Evolutionary conservation across 148 eudicot species (phyloP).

Genomic region (Amaranthus palmeri): DNA sequence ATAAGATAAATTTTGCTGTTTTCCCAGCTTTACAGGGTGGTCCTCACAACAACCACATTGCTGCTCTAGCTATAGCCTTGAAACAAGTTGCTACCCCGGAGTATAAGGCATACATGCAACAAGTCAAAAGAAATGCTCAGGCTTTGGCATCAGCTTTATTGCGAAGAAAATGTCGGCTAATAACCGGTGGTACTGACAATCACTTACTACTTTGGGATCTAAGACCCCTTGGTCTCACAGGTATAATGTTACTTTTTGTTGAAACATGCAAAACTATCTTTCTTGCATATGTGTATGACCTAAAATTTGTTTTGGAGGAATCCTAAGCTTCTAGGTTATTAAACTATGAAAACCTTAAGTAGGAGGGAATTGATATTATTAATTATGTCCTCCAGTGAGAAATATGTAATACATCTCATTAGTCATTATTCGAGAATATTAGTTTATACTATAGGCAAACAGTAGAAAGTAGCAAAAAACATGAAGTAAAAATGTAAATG

Average conservation of each 20-base stretch:
- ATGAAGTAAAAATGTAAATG: too few species aligned
- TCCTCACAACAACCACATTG: conserved; percentile 95
- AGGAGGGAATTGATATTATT: too few species aligned
- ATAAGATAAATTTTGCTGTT: conserved; percentile 90
- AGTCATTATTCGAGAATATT: too few species aligned
- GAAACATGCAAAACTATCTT: not conserved
- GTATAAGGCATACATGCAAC: conserved; percentile 84
- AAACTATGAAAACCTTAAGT: not conserved
- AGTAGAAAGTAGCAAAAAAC: too few species aligned
- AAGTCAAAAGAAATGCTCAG: conserved; percentile 88
- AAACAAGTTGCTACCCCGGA: conserved; percentile 84
- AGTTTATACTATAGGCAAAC: too few species aligned
- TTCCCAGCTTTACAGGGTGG: conserved; percentile 97
- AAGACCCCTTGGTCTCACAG: conserved; percentile 77
- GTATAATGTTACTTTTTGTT: conserved; percentile 19
- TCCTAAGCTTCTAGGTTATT: not conserved
- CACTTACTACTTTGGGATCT: conserved; percentile 96
- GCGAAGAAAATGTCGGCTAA: conserved; percentile 64
- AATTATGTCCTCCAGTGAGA: too few species aligned
- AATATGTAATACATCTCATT: too few species aligned
- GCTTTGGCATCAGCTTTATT: conserved; percentile 63
- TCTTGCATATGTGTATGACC: too few species aligned
- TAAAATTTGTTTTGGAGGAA: not conserved
- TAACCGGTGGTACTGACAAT: conserved; percentile 99
- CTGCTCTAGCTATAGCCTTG: conserved; percentile 93